Evolutionary conservation across 495 filamentous ascomycete species (phyloP).

Genomic region (Trichoderma virens): DNA sequence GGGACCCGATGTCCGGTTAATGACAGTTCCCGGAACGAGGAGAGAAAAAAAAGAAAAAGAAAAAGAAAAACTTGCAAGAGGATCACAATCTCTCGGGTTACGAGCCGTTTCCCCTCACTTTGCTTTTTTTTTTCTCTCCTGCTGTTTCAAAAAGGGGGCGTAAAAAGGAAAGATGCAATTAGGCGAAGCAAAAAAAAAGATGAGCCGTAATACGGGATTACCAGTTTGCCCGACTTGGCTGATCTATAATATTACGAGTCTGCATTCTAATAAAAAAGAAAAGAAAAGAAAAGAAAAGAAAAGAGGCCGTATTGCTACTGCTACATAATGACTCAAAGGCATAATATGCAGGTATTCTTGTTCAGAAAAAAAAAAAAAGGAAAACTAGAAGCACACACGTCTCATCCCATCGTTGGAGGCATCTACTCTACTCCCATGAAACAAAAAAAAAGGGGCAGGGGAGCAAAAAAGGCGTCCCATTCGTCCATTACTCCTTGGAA

Average conservation of each 20-base stretch:
- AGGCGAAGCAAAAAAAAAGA: background rate
- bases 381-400: background rate
- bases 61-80: background rate
- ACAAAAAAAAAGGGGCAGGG: background rate
- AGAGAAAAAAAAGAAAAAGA: no score
- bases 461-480: background rate
- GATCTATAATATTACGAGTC: background rate
- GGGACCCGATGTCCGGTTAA: background rate
- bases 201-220: background rate
- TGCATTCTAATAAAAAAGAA: background rate
- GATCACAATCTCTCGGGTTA: no score
- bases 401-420: slow-evolving; percentile 1
- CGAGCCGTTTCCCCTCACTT: no score
- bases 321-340: background rate
- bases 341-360: background rate
- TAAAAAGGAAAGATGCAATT: no score
- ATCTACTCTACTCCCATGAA: background rate
- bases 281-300: background rate
- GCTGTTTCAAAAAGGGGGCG: no score
- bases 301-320: background rate
- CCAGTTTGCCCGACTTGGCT: background rate
- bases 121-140: no score
- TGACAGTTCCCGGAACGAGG: background rate
- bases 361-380: background rate
- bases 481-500: background rate